phyloP scores from a whole-genome alignment of 192 early-diverging fungal species.

The Backusella tarrabulga region DNA sequence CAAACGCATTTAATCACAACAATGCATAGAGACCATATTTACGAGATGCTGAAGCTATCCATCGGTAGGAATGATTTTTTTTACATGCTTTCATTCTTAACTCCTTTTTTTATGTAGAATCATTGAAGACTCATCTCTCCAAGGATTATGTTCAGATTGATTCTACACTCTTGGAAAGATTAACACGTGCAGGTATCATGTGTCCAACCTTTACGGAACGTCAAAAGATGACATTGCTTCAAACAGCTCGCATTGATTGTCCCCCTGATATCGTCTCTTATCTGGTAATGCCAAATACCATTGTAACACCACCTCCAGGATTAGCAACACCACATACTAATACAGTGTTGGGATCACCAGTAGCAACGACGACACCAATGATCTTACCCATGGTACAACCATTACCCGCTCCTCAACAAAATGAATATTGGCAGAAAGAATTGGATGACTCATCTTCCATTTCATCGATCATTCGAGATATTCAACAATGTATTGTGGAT shows the following conservation, averaged over 20 bases:
- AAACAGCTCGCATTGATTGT: slow-evolving; percentile 17
- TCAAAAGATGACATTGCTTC: slow-evolving; percentile 53
- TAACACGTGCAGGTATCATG: slow-evolving; percentile 64
- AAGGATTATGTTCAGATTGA: slow-evolving; percentile 62
- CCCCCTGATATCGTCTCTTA: slow-evolving; percentile 3
- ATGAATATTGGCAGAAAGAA: background rate
- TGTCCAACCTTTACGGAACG: slow-evolving; percentile 73
- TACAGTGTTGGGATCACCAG: background rate
- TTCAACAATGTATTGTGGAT: background rate
- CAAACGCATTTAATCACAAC: slow-evolving; percentile 53
- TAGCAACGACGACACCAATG: background rate
- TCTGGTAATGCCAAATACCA: background rate
- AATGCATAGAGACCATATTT: slow-evolving; percentile 73
- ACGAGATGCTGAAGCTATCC: slow-evolving; percentile 52
- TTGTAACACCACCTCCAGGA: background rate
- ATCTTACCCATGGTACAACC: background rate
- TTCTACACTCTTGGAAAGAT: slow-evolving; percentile 44
- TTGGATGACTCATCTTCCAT: background rate
- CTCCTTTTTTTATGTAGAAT: slow-evolving; percentile 33
- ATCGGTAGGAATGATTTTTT: slow-evolving; percentile 28
- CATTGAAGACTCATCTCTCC: slow-evolving; percentile 55
- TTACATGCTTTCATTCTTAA: background rate
- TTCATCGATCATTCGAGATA: background rate
- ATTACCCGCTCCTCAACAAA: background rate
- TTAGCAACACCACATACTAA: background rate